Conservation (phyloP, 2,329 filamentous ascomycete genomes). For the Xylaria sp. region DNA sequence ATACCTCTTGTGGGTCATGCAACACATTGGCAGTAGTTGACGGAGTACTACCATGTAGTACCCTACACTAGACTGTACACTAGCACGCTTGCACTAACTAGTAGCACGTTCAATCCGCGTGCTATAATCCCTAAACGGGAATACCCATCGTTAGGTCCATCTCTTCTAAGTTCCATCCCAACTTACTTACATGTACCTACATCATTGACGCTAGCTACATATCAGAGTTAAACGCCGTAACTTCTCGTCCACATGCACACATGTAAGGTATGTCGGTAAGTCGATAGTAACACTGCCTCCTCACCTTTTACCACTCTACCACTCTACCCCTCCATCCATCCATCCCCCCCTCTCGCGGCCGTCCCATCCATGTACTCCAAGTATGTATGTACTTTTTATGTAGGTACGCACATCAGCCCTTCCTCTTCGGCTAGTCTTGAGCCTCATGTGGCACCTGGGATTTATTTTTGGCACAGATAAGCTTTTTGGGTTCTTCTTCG, state of each 20-base stretch:
- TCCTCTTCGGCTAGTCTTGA: conserved; percentile 26
- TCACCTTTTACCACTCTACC: neutral
- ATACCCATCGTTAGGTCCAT: neutral
- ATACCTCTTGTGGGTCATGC: neutral
- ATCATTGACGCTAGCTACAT: neutral
- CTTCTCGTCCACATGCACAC: neutral
- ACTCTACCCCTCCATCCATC: conserved; percentile 23
- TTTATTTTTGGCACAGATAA: conserved; percentile 40
- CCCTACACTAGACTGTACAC: neutral
- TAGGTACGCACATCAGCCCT: conserved; percentile 28
- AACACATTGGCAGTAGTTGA: too few species aligned
- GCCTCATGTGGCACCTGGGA: conserved; percentile 37
- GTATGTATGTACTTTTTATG: too few species aligned
- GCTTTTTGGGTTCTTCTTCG: conserved; percentile 33
- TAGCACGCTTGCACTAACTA: too few species aligned
- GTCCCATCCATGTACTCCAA: conserved; percentile 18
- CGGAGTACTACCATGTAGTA: too few species aligned
- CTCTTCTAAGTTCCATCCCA: neutral
- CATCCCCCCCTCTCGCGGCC: conserved; percentile 20
- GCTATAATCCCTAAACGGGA: neutral
- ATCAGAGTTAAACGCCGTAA: neutral
- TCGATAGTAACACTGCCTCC: conserved; percentile 24
- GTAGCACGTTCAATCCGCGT: neutral
- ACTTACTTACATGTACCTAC: neutral
- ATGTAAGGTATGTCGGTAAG: neutral